Conservation (phyloP, 1,139 yeast species). For the Pneumocystis sp. region DNA sequence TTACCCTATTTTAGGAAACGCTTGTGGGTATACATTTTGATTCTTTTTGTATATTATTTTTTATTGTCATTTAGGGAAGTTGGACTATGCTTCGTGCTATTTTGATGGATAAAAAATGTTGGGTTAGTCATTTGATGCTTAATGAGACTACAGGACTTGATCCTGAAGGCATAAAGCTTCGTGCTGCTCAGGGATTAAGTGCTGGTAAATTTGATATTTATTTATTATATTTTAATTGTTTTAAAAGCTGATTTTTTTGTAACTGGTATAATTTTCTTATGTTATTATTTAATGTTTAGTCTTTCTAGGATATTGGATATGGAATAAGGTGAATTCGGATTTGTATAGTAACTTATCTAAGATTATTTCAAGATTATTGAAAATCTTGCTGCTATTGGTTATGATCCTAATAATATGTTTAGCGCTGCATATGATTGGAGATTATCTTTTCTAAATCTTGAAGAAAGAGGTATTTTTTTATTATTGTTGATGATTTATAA, state of each 20-base stretch:
- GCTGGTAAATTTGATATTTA: constrained; percentile 33
- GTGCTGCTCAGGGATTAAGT: constrained; percentile 95
- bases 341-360: not conserved
- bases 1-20: constrained; percentile 77
- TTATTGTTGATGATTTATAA: not conserved
- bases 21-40: constrained; percentile 38
- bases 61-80: constrained; percentile 40
- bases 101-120: constrained; percentile 81
- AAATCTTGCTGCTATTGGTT: constrained; percentile 84
- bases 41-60: not conserved
- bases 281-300: not conserved
- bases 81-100: constrained; percentile 87
- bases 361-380: constrained; percentile 40
- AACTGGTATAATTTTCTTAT: constrained; percentile 41
- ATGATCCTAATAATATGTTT: constrained; percentile 77
- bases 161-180: constrained; percentile 60
- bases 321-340: constrained; percentile 47
- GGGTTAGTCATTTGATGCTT: constrained; percentile 80
- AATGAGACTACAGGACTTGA: constrained; percentile 87
- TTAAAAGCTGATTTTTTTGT: constrained; percentile 65
- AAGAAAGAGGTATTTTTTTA: constrained; percentile 24
- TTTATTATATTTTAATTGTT: not conserved
- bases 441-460: constrained; percentile 74
- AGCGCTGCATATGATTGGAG: constrained; percentile 96
- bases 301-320: constrained; percentile 57